Evolutionary conservation across 495 filamentous ascomycete genomes (phyloP).

Genomic region (Penicillium paxilli): DNA sequence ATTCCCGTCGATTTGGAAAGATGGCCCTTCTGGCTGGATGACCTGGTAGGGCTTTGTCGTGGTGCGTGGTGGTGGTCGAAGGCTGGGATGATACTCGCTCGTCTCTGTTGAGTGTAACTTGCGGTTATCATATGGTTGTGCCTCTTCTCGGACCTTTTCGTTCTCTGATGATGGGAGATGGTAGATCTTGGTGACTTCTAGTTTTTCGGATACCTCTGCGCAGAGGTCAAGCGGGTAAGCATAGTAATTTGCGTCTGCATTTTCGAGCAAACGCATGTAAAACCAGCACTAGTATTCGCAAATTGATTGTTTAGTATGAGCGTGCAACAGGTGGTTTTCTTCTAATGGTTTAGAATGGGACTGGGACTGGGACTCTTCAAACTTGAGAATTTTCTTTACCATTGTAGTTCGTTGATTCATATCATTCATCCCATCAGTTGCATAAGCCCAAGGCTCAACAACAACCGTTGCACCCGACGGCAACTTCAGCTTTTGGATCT

Average conservation of each 20-base stretch:
- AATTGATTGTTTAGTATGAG: not conserved
- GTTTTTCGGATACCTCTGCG: slow-evolving; percentile 60
- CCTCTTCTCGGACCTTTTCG: slow-evolving; percentile 21
- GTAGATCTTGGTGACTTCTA: slow-evolving; percentile 54
- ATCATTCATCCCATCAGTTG: slow-evolving; percentile 39
- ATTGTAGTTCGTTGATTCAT: slow-evolving; percentile 32
- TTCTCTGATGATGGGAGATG: slow-evolving; percentile 33
- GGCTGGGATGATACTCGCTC: slow-evolving; percentile 68
- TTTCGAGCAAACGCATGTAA: slow-evolving; percentile 26
- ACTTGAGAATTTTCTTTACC: no score
- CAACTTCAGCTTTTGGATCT: slow-evolving; percentile 25
- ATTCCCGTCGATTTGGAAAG: slow-evolving; percentile 54
- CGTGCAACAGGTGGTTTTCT: no score
- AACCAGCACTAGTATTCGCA: slow-evolving; percentile 27
- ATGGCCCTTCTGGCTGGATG: slow-evolving; percentile 73
- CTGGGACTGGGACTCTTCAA: no score
- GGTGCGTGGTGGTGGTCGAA: slow-evolving; percentile 47
- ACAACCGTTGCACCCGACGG: slow-evolving; percentile 28
- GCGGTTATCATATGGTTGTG: slow-evolving; percentile 22
- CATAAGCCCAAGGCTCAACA: slow-evolving; percentile 39
- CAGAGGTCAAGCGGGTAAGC: slow-evolving; percentile 71
- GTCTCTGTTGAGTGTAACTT: slow-evolving; percentile 42
- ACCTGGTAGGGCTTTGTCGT: slow-evolving; percentile 75
- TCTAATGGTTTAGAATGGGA: no score
- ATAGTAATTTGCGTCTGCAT: slow-evolving; percentile 63